Base-by-base conservation (phyloP, 495 filamentous ascomycete species). In the Stereocaulon alpinum region DNA sequence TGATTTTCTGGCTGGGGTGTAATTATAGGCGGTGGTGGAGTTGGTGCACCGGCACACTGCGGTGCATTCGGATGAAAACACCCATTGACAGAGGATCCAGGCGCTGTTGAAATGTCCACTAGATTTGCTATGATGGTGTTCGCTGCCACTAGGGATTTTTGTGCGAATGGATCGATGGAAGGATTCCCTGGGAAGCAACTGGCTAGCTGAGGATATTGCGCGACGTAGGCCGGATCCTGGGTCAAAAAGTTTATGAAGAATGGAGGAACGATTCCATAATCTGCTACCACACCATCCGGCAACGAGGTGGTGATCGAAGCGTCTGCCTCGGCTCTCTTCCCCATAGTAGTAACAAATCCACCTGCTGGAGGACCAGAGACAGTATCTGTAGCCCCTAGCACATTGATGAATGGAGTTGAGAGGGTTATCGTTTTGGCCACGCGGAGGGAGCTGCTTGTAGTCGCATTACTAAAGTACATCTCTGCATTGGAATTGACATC, bases 181-280 rank as follows among this genome's bases (percentile, higher is more conserved):
- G 60, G 60, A 14, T 45, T 55, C 17, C 45, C 60, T 7, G 60
- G 60, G 6, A 58, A 53, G 43, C 60, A 62, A 29, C 20, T 50
- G 3, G 60, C 42, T 20, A 62, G 42, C 15, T 40, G 22, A 22
- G 60, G 60, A 27, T 40, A 62, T 37, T 62, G 54, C 14, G 27
- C 49, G 11, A 27, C 45, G 15, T 62, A 58, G 10, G 45, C 40
- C 42, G 60, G 32, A 24, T 62, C 24, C 14, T 58, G 54, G 44
- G 54, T 43, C 4, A 62, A 34, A 20, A 62, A 62, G 6, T 20
- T 22, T 15, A 62, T 62, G 55, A 62, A 62, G 34, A 62, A 62
- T n/a, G 55, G 45, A 4, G 30, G 40, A 34, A 62, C 60, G 29
- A 47, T 58, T 37, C 60, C 60, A 45, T 58, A 62, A n/a, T 62